Conservation (phyloP, 1,139 yeast species). For the Schizosaccharomyces versatilis region DNA sequence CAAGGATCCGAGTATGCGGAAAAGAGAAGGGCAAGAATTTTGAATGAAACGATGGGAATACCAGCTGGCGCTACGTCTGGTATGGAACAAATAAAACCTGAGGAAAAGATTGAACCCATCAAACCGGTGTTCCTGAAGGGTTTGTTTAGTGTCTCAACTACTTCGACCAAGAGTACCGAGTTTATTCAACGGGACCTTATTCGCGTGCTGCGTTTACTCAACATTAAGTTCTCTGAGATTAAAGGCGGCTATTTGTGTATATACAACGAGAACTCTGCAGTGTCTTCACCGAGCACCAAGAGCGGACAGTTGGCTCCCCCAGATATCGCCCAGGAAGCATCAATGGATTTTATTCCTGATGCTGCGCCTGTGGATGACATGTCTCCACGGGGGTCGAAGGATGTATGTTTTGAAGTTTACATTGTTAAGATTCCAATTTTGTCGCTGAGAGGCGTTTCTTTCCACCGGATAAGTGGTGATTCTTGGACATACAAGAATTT, state of each 20-base stretch:
- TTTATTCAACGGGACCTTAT: conserved; percentile 73
- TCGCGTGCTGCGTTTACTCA: conserved; percentile 50
- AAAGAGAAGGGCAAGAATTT: neutral
- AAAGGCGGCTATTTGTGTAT: conserved; percentile 84
- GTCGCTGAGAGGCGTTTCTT: conserved; percentile 81
- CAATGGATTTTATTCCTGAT: neutral
- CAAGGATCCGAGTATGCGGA: neutral
- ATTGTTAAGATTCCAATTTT: conserved; percentile 82
- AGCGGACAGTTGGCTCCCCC: neutral
- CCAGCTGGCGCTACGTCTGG: neutral
- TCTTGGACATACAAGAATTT: conserved; percentile 35
- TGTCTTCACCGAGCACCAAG: neutral
- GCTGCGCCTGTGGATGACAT: neutral
- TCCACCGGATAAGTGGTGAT: conserved; percentile 79
- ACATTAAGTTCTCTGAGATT: conserved; percentile 70
- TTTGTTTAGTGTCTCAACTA: conserved; percentile 83
- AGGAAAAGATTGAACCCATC: conserved; percentile 17
- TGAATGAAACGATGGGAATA: conserved; percentile 1
- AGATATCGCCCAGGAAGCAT: neutral
- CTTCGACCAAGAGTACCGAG: conserved; percentile 79
- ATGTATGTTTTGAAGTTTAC: conserved; percentile 74
- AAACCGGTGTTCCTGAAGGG: conserved; percentile 82
- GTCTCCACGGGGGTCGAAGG: conserved; percentile 18
- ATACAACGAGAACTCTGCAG: conserved; percentile 28
- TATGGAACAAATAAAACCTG: neutral